A percentile compares a stretch with the other conserved stretches of the same genome.
Conservation (phyloP, 2,329 filamentous ascomycete species). For the Nemania sp. region DNA sequence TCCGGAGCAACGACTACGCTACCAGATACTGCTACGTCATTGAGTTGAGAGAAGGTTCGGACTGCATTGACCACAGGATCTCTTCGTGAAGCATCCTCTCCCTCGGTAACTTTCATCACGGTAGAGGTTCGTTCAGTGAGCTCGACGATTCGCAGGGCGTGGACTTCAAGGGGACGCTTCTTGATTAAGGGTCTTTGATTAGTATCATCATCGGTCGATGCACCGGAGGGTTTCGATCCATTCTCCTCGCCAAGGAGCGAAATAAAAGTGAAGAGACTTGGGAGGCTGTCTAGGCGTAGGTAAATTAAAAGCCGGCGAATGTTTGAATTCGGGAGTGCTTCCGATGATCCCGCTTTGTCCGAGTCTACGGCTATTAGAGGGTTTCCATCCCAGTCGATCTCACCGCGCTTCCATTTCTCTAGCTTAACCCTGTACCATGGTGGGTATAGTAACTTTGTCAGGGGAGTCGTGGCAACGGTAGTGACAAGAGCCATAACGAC, state of each 20-base stretch:
- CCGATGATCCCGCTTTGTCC: conserved; percentile 50
- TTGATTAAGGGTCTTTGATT: conserved; percentile 47
- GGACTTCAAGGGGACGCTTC: conserved; percentile 73
- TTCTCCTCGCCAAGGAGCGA: conserved; percentile 74
- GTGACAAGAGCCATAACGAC: conserved; percentile 86
- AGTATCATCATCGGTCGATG: conserved; percentile 40
- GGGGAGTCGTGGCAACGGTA: conserved; percentile 78
- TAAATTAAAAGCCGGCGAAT: conserved; percentile 80
- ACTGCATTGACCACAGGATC: conserved; percentile 95
- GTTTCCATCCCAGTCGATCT: conserved; percentile 89
- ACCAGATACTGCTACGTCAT: conserved; percentile 85
- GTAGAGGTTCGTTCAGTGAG: conserved; percentile 93
- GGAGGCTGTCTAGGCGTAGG: conserved; percentile 85
- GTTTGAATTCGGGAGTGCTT: conserved; percentile 53
- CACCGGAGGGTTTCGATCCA: conserved; percentile 39
- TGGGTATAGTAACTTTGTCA: conserved; percentile 77
- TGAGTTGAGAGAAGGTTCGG: conserved; percentile 85
- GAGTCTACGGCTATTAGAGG: conserved; percentile 57
- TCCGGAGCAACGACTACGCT: conserved; percentile 84
- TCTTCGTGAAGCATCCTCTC: conserved; percentile 76
- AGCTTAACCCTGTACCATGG: conserved; percentile 80
- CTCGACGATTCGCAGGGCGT: conserved; percentile 87
- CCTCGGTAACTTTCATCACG: conserved; percentile 92
- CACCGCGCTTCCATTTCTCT: conserved; percentile 65
- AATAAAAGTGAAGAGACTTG: conserved; percentile 84